phyloP scores from a whole-genome alignment of 805 yeast species.

The Teunomyces atbi region DNA sequence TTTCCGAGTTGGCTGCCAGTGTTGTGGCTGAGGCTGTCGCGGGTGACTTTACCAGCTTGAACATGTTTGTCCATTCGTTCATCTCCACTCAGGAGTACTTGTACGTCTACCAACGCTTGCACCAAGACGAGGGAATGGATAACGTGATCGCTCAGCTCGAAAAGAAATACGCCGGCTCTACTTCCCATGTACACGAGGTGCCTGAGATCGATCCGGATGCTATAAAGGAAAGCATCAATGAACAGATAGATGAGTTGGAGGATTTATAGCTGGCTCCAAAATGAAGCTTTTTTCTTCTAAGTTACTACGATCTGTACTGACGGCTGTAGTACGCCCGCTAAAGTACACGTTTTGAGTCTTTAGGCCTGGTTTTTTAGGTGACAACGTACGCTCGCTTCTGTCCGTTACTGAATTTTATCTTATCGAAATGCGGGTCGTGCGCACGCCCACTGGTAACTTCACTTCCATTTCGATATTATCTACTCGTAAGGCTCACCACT shows the following conservation, averaged over 20 bases:
- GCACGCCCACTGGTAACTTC: too few relatives aligned
- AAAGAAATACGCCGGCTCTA: not conserved
- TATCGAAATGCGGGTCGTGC: too few relatives aligned
- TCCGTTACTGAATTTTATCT: not conserved
- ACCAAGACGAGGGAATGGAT: constrained; percentile 11
- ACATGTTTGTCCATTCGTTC: constrained; percentile 16
- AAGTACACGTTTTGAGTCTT: too few relatives aligned
- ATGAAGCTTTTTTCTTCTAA: too few relatives aligned
- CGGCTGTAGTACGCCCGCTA: too few relatives aligned
- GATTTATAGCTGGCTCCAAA: too few relatives aligned
- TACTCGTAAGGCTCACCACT: too few relatives aligned
- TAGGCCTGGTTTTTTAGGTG: too few relatives aligned
- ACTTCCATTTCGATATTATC: too few relatives aligned
- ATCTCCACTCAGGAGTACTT: constrained; percentile 23
- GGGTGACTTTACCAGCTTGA: constrained; percentile 8
- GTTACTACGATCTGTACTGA: too few relatives aligned
- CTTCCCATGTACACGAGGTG: not conserved
- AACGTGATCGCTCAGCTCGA: constrained; percentile 5
- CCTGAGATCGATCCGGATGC: constrained; percentile 9
- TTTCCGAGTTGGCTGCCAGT: not conserved
- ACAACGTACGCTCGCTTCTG: too few relatives aligned
- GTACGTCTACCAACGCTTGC: constrained; percentile 27
- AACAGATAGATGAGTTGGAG: constrained; percentile 12
- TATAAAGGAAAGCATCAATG: constrained; percentile 9
- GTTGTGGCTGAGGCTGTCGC: constrained; percentile 12